Evolutionary conservation across 345 rosid species (phyloP).

Genomic region (Psidium friedrichsthalianum): DNA sequence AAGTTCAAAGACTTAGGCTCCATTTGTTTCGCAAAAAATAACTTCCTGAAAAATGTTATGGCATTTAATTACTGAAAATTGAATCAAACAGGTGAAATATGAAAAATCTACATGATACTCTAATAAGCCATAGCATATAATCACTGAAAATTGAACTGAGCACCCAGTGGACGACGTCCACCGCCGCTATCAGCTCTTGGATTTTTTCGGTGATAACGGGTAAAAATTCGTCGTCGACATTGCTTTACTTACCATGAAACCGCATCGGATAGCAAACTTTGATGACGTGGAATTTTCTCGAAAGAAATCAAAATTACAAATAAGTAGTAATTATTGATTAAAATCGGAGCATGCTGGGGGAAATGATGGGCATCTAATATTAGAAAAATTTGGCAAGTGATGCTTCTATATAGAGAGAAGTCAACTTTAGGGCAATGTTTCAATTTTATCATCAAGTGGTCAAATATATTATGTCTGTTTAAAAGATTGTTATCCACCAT

Average conservation of each 20-base stretch:
- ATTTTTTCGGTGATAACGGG: neutral
- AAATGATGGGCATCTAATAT: neutral
- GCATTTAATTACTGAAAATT: neutral
- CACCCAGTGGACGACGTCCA: fast-evolving
- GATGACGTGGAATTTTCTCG: fast-evolving
- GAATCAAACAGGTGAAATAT: neutral
- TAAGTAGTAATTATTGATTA: neutral
- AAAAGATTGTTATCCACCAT: neutral
- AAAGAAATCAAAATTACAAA: neutral
- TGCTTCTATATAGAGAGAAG: neutral
- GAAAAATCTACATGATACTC: neutral
- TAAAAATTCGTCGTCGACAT: neutral
- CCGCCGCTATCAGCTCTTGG: neutral
- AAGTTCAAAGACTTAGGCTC: too few species aligned
- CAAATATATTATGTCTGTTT: neutral
- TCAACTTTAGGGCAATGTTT: neutral
- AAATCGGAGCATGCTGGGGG: neutral
- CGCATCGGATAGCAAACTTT: fast-evolving
- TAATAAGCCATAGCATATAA: neutral
- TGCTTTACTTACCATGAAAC: neutral
- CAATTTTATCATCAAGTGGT: neutral
- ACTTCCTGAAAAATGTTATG: too few species aligned
- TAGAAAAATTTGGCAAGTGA: neutral
- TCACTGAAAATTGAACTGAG: neutral
- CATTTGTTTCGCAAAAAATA: too few species aligned